Evolutionary conservation across 768 basidiomycete species (phyloP), one percentile per base, ranked within the genome.

Genomic region (Pleurotus djamor): DNA sequence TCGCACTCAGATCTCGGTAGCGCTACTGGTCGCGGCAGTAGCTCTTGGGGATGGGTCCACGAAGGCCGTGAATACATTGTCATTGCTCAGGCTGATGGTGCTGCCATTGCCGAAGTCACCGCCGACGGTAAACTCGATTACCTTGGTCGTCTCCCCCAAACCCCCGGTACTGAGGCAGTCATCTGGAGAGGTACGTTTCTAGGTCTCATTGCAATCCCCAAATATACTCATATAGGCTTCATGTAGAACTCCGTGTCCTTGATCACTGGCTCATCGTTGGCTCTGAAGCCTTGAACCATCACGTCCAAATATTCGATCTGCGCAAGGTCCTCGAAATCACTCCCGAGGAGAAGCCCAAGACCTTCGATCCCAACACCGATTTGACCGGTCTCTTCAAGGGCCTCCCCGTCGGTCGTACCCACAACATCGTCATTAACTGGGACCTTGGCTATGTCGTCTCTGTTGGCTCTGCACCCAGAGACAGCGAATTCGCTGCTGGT

Each of bases 221-320:
- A 41, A n/a, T 32, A 4, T 8, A 1, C n/a, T 9, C 35, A 3
- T 14, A 7, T 41, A 28, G 17, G n/a, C 5, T n/a, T 32, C 45
- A 17, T 43, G 17, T 32, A 56, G 71, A 71, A 43, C 67, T 72
- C 44, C 68, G 68, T 16, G 66, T 67, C 34, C 61, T 66, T 37
- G 63, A 66, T 13, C 56, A 67, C 52, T 62, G 63, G 48, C 66
- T 65, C 3, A 63, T 66, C 57, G 67, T 70, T 36, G 69, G 69
- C 41, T 66, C 64, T 17, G 69, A 70, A 45, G 69, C 69, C 1
- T 56, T 51, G n/a, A 65, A 65, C 48, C 69, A 70, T 43, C 64
- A 66, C 28, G 63, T 71, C 36, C 69, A 72, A 56, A 66, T 70
- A 36, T 72, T 72, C 58, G 67, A 72, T 60, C 58, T 70, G 6